Evolutionary conservation across 2,329 filamentous ascomycete species (phyloP).

Genomic region (Pseudogymnoascus sp.): DNA sequence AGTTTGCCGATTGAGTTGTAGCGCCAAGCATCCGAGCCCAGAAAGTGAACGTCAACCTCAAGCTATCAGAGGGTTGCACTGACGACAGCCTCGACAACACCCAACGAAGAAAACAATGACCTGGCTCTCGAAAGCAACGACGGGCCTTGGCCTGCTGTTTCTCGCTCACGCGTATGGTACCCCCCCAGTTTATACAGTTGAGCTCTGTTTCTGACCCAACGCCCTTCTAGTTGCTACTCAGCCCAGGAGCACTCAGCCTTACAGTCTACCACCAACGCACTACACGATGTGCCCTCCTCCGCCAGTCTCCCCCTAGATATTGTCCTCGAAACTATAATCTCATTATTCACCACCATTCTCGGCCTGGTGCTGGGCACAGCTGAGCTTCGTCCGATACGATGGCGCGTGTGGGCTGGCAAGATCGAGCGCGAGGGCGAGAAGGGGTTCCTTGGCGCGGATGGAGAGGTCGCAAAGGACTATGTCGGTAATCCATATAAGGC

Average conservation of each 20-base stretch:
- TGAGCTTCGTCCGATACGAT: constrained; percentile 74
- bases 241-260: constrained; percentile 84
- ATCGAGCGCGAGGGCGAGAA: constrained; percentile 66
- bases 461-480: constrained; percentile 60
- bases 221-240: constrained; percentile 70
- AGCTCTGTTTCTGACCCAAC: constrained; percentile 12
- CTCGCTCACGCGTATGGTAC: constrained; percentile 74
- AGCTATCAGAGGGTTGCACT: neutral
- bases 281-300: constrained; percentile 33
- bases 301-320: constrained; percentile 69
- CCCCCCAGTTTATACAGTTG: constrained; percentile 6
- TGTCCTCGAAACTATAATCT: constrained; percentile 72
- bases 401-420: constrained; percentile 73
- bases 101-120: constrained; percentile 45
- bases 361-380: constrained; percentile 75
- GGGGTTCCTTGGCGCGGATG: constrained; percentile 46
- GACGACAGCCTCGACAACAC: neutral
- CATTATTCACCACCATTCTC: constrained; percentile 69
- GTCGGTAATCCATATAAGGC: constrained; percentile 70
- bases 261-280: constrained; percentile 46
- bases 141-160: constrained; percentile 65
- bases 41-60: constrained; percentile 10
- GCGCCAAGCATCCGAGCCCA: constrained; percentile 5
- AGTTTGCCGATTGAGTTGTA: neutral
- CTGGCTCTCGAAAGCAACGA: constrained; percentile 61